Base-by-base conservation (phyloP, 768 basidiomycete genomes). In the Trametes maxima region DNA sequence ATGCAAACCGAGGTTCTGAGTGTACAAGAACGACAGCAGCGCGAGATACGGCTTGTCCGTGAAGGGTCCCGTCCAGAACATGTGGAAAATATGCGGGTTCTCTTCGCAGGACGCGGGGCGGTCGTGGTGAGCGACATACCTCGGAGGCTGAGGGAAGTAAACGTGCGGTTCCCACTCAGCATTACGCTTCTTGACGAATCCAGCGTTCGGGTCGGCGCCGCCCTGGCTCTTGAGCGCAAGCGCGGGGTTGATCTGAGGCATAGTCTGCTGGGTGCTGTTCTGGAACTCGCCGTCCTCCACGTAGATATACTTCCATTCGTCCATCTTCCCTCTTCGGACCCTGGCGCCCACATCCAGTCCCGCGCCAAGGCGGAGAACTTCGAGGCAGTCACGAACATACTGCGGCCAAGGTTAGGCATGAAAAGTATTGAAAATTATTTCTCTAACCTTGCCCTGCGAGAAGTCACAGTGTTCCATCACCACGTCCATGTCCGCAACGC, bases 1-100 rank as follows among this genome's bases (percentile, higher is more conserved):
- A 67, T 96, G 88, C 24, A 99, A 79, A 14, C 90, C 93, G 16
- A 90, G 84, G 70, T 97, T 97, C 73, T 99, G 97, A 3, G 96
- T 97, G 78, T 88, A 98, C 37, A 98, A 82, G 81, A 94, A 99
- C 17, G 95, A 97, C 22, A 96, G 79, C 46, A 98, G 80, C 0
- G 96, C 94, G 60, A 94, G 85, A 80, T 99, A 98, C 2, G 97
- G 97, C 74, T 98, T 98, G 80, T 99, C 97, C 10, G 95, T 97
- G 79, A 99, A 98, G 0, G 94, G 89, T 0, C 97, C 96, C 1
- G 95, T 92, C 96, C 97, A 98, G 79, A 97, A 99, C 88, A 98
- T 97, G 75, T 99, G 97, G 80, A 96, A 98, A 35, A 98, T 76
- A 37, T 91, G 85, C 6, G 94, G 90, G 68, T 89, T 86, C 65